Base-by-base conservation (phyloP, 805 yeast genomes). In the Ogataea ganodermae region DNA sequence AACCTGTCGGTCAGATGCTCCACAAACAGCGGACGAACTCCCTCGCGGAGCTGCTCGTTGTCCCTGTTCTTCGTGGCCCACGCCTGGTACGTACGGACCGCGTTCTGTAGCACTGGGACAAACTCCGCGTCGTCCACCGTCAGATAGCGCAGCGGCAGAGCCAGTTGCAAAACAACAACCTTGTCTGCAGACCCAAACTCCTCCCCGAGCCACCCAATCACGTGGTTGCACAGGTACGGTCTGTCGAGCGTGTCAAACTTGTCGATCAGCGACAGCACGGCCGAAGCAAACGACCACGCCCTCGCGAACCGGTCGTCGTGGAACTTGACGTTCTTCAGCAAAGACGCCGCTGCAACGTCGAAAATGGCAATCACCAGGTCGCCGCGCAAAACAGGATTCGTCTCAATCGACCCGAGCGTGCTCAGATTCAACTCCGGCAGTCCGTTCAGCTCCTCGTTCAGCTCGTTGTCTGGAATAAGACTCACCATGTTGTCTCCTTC, bases 371-470 rank as follows among this genome's bases (percentile, higher is more conserved):
- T 65, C 1, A 86, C 86, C 45, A 86, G 74, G 59, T 85, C 89
- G 46, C 94, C 92, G 50, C 78, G 76, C 48, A 86, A 64, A 0
- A 89, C 92, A 6, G 92, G 91, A 58, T 86, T 86, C 21, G 89
- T 80, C 41, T 88, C 95, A n/a, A 85, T 83, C 52, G 83, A 82
- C 21, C 97, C 97, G 55, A 91, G 73, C 75, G 89, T 83, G 58
- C 82, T 84, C 72, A 89, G 75, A 61, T 90, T 94, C 26, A 90
- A 87, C 53, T 90, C 97, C 0, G 97, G 97, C 52, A 91, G 74
- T 44, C 79, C 77, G 47, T 83, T 81, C 60, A 91, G 73, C 58
- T 81, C 80, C 48, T 79, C 80, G 53, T 81, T 81, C 65, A 83
- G 76, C 42, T 83, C 89, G 17, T 49, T 49, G 42, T 60, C 63